Evolutionary conservation across 1,284 basidiomycete genomes (phyloP).

Genomic region (Puccinia novopanici): DNA sequence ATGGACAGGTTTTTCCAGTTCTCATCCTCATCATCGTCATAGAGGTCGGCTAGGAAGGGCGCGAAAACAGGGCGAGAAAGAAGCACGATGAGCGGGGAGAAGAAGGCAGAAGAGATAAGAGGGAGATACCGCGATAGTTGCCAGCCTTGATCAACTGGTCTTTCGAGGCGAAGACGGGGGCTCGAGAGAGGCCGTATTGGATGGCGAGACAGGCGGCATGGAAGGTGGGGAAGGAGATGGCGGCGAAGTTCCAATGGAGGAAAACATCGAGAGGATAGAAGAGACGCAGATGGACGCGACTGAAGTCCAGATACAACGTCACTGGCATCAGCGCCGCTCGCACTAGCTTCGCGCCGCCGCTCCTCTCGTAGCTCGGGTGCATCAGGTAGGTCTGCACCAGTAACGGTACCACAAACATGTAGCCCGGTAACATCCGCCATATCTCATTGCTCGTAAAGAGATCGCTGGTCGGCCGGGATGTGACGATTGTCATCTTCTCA

Average conservation of each 20-base stretch:
- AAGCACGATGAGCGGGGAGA: too few species aligned
- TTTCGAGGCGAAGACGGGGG: conserved; percentile 17
- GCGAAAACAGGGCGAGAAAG: not conserved
- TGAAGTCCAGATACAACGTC: conserved; percentile 33
- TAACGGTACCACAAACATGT: conserved; percentile 30
- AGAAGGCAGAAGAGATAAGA: not conserved
- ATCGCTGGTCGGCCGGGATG: not conserved
- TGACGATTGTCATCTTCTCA: too few species aligned
- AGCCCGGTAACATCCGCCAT: conserved; percentile 20
- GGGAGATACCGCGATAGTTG: conserved; percentile 22
- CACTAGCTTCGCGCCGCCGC: not conserved
- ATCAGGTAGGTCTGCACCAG: conserved; percentile 37
- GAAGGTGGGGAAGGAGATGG: conserved; percentile 44
- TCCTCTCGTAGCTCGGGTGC: conserved; percentile 43
- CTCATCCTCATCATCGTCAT: conserved; percentile 7
- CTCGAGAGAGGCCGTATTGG: conserved; percentile 35
- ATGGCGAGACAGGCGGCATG: conserved; percentile 44
- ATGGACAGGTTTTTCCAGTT: not conserved
- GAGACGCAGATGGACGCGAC: not conserved
- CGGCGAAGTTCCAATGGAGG: conserved; percentile 45
- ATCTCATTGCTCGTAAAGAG: conserved; percentile 22
- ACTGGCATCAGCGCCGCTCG: conserved; percentile 39
- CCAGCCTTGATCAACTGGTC: conserved; percentile 13
- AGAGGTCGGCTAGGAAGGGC: not conserved
- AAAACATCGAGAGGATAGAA: conserved; percentile 47